Base-by-base conservation (phyloP, 306 rosid species). In the Canavalia gladiata region DNA sequence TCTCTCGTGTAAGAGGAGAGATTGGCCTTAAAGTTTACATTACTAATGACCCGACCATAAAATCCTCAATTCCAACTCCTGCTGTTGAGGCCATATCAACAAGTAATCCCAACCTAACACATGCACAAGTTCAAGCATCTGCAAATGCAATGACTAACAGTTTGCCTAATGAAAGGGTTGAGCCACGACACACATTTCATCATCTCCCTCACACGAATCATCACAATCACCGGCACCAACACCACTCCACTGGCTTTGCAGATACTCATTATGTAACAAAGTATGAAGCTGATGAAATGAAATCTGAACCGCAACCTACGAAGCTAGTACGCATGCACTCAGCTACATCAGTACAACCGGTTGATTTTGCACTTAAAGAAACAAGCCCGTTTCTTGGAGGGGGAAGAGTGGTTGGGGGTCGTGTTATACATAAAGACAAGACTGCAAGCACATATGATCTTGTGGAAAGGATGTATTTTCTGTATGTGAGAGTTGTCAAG, bases 331-430 rank as follows among this genome's bases (percentile, higher is more conserved):
- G 81, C 2, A 84, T 89, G 89, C 82, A 88, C 64, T 89, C 95
- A 9, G 90, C 83, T 3, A 47, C 89, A 49, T 87, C 95, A 0
- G 72, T 84, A 3, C 98, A 94, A 60, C 95, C 95, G 2, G 92
- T 87, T 33, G 98, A 95, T 64, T 95, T 74, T 74, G 90, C 97
- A 4, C 89, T 95, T 1, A 95, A 92, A 79, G 97, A 92, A 92
- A 95, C 98, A 9, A 95, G 97, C 70, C 98, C 98, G 10, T 91
- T 82, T 72, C 97, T 95, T 1, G 98, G 98, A 0, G 97, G 97
- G 12, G 98, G 97, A 50, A 87, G 93, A 81, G 97, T 95, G 51
- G 92, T 93, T 3, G 97, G 97, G 1, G 98, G 95, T 2, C 97
- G 91, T 3, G 90, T 94, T 5, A 77, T 92, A 51, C 94, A 86